Evolutionary conservation across 768 basidiomycete species (phyloP).

Genomic region (Pulveroboletus sp.): DNA sequence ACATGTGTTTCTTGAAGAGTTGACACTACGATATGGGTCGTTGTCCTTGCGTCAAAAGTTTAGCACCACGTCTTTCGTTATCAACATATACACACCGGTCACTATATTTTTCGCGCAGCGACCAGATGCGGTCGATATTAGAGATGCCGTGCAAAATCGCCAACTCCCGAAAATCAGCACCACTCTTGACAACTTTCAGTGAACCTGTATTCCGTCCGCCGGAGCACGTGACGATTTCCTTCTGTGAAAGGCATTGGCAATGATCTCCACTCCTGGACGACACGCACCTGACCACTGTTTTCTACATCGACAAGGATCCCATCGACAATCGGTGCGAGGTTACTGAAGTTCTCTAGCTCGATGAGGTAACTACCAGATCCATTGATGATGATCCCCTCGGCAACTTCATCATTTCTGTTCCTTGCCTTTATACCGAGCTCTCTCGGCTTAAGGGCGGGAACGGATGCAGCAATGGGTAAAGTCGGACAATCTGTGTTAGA

Average conservation of each 20-base stretch:
- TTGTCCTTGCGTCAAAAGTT: conserved; percentile 34
- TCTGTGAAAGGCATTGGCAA: conserved; percentile 35
- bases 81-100: conserved; percentile 42
- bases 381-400: conserved; percentile 46
- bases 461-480: conserved; percentile 47
- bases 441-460: conserved; percentile 40
- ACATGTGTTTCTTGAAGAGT: conserved; percentile 53
- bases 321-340: conserved; percentile 82
- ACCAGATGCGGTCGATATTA: conserved; percentile 59
- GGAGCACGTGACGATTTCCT: conserved; percentile 82
- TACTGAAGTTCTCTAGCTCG: conserved; percentile 62
- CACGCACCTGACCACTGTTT: conserved; percentile 60
- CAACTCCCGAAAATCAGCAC: conserved; percentile 71
- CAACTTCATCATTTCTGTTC: conserved; percentile 25
- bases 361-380: conserved; percentile 55
- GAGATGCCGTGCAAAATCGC: conserved; percentile 55
- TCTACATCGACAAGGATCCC: conserved; percentile 73
- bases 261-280: not conserved
- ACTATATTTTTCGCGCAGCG: conserved; percentile 45
- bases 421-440: conserved; percentile 39
- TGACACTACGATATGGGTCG: conserved; percentile 58
- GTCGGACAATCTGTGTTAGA: conserved; percentile 40
- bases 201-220: conserved; percentile 76
- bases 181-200: conserved; percentile 72
- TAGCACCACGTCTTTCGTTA: not conserved